A percentile compares a stretch with the other conserved stretches of the same genome.
These are phyloP conservation scores for Ophiostoma tasmaniense DNA, from an alignment of 2,329 filamentous ascomycete genomes.

Conservation along the genomic window DNA sequence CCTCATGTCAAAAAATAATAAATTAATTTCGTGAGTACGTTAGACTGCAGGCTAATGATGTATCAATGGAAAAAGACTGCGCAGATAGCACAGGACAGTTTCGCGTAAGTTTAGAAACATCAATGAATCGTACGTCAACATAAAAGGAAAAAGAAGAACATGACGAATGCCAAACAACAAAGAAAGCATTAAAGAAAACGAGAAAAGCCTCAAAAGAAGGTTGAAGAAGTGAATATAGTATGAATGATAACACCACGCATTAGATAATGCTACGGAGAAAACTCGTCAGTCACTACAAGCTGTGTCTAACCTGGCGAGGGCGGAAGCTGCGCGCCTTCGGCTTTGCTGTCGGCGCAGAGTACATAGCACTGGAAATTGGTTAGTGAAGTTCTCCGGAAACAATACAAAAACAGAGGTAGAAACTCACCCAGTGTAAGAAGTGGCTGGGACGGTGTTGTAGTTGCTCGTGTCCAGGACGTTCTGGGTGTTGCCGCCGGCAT, in stretches of 20 bases:
- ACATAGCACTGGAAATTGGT: slow-evolving; percentile 7
- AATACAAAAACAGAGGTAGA: neutral
- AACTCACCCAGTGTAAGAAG: slow-evolving; percentile 37
- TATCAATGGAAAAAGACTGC: neutral
- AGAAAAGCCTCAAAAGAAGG: neutral
- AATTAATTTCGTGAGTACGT: neutral
- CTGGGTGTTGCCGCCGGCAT: slow-evolving; percentile 57
- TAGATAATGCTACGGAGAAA: neutral
- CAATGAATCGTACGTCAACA: neutral
- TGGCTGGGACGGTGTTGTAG: slow-evolving; percentile 42
- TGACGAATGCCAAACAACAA: neutral
- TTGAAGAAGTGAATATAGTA: neutral
- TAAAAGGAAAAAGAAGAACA: neutral
- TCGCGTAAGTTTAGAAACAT: neutral
- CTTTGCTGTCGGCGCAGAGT: neutral
- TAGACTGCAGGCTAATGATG: neutral
- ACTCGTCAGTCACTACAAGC: slow-evolving; percentile 1
- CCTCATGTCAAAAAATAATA: neutral
- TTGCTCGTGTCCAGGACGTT: slow-evolving; percentile 46
- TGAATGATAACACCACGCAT: neutral
- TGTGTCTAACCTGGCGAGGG: slow-evolving; percentile 8
- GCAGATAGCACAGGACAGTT: neutral
- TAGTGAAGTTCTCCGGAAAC: neutral
- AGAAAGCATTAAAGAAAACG: too few relatives aligned
- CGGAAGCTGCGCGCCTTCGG: slow-evolving; percentile 9